Evolutionary conservation across 495 filamentous ascomycete genomes (phyloP).

Genomic region (Baudoinia panamericana): DNA sequence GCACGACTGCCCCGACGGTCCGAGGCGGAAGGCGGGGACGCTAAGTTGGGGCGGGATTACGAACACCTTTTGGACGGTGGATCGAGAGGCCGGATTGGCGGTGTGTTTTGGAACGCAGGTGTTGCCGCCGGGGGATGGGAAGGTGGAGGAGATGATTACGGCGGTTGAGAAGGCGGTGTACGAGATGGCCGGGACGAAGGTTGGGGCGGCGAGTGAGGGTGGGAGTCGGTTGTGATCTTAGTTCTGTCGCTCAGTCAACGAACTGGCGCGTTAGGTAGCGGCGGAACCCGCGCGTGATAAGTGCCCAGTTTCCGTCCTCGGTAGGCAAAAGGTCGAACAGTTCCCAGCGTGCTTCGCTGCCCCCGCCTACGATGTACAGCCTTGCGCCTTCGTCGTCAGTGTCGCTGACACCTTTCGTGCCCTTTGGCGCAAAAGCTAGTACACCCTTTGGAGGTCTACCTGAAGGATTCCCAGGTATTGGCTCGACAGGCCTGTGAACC

Average conservation of each 20-base stretch:
- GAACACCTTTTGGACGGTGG: slow-evolving; percentile 27
- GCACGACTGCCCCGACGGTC: slow-evolving; percentile 21
- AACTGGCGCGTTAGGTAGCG: slow-evolving; percentile 43
- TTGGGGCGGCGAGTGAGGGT: too few species aligned
- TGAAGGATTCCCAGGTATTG: slow-evolving; percentile 33
- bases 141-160: slow-evolving; percentile 7
- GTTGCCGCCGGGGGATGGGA: slow-evolving; percentile 17
- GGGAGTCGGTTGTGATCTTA: too few species aligned
- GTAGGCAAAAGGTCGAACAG: slow-evolving; percentile 56
- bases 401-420: slow-evolving; percentile 62
- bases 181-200: slow-evolving; percentile 7
- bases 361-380: slow-evolving; percentile 56
- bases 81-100: slow-evolving; percentile 13
- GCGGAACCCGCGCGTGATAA: slow-evolving; percentile 67
- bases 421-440: slow-evolving; percentile 44
- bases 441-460: slow-evolving; percentile 58
- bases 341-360: slow-evolving; percentile 71
- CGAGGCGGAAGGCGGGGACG: slow-evolving; percentile 24
- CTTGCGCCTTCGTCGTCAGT: slow-evolving; percentile 36
- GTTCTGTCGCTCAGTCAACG: slow-evolving; percentile 13
- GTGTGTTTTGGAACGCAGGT: slow-evolving; percentile 18
- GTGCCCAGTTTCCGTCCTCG: slow-evolving; percentile 46
- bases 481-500: slow-evolving; percentile 10
- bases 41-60: slow-evolving; percentile 27
- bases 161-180: slow-evolving; percentile 16